These are phyloP conservation scores for Saccharomycopsis javanensis DNA, from an alignment of 805 yeast species.

Conservation along the genomic window DNA sequence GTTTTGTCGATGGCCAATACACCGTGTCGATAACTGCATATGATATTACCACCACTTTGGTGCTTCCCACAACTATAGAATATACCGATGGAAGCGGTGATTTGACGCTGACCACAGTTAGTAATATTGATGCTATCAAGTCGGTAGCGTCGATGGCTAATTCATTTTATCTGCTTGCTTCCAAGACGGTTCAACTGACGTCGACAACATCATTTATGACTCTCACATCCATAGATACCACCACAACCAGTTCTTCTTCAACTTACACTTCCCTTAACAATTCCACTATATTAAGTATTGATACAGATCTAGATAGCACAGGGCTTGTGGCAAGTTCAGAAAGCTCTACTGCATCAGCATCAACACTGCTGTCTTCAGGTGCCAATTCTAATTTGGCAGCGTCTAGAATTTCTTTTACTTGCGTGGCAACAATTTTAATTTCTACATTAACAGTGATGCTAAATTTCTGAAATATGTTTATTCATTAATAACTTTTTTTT, in stretches of 20 bases:
- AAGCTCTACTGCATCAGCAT: no score
- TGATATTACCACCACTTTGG: constrained; percentile 1
- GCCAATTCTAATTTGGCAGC: no score
- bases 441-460: no score
- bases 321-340: no score
- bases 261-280: no score
- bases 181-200: background rate
- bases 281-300: no score
- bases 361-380: no score
- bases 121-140: background rate
- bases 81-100: background rate
- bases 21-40: background rate
- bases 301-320: no score
- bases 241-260: background rate
- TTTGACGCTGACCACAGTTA: background rate
- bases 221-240: background rate
- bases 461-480: no score
- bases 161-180: background rate
- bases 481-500: no score
- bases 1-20: background rate
- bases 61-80: background rate
- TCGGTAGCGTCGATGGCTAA: background rate
- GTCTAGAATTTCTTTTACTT: no score
- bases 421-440: no score
- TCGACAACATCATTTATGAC: background rate